These are phyloP conservation scores for Aspergillus arachidicola DNA, from an alignment of 2,329 filamentous ascomycete genomes.

Conservation along the genomic window DNA sequence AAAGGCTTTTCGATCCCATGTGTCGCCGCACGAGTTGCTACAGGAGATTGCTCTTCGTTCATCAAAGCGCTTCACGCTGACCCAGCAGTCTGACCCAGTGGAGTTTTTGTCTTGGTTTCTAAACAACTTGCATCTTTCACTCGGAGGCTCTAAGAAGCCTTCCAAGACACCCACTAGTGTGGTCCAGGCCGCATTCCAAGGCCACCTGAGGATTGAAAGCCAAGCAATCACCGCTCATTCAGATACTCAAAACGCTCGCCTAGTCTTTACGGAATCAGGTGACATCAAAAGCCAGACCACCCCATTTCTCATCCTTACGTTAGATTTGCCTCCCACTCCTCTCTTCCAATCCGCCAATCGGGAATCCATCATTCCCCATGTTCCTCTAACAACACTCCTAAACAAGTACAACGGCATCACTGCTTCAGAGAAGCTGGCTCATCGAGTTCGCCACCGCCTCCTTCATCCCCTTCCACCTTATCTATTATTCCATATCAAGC, in stretches of 20 bases:
- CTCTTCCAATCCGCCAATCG: constrained; percentile 95
- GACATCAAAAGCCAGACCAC: constrained; percentile 74
- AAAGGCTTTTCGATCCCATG: constrained; percentile 91
- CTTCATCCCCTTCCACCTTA: constrained; percentile 89
- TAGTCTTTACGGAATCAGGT: constrained; percentile 90
- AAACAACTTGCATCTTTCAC: constrained; percentile 88
- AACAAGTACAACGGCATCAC: constrained; percentile 89
- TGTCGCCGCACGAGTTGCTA: constrained; percentile 94
- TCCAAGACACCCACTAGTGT: constrained; percentile 68
- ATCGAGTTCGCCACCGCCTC: constrained; percentile 85
- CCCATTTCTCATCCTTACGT: constrained; percentile 87
- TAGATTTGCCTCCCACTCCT: constrained; percentile 88
- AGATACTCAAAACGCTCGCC: constrained; percentile 74
- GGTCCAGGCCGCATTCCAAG: constrained; percentile 91
- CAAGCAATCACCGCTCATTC: constrained; percentile 91
- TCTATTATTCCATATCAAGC: constrained; percentile 92
- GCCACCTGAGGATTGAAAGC: constrained; percentile 85
- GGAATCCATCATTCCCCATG: constrained; percentile 86
- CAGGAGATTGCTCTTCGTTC: constrained; percentile 91
- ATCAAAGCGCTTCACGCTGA: constrained; percentile 89
- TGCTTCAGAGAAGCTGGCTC: constrained; percentile 84
- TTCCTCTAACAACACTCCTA: constrained; percentile 77
- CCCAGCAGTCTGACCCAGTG: constrained; percentile 88
- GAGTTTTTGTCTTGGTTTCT: constrained; percentile 98
- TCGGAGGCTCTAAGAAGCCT: constrained; percentile 88